These are phyloP conservation scores for Scutellaria minor DNA, from an alignment of 257 asterid species.

Conservation along the genomic window DNA sequence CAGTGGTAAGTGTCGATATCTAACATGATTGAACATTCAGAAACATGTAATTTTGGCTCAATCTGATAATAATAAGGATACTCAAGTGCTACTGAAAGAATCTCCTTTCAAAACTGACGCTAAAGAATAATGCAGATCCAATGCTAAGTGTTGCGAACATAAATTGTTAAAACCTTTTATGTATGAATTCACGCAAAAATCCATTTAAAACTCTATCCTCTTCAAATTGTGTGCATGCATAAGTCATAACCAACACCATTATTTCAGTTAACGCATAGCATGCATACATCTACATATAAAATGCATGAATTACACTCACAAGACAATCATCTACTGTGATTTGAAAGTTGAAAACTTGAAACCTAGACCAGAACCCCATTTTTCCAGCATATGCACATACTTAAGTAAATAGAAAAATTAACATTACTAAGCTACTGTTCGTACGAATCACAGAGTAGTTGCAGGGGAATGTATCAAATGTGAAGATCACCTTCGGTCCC, in stretches of 20 bases:
- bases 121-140: too few species aligned
- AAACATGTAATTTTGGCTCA: too few species aligned
- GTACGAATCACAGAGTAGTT: neutral
- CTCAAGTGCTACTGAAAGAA: too few species aligned
- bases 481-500: slow-evolving; percentile 33
- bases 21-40: too few species aligned
- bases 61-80: too few species aligned
- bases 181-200: neutral
- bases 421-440: neutral
- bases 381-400: neutral
- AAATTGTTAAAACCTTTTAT: neutral
- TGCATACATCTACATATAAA: neutral
- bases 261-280: neutral
- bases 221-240: neutral
- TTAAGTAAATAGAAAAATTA: neutral
- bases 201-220: slow-evolving; percentile 19
- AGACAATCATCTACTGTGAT: neutral
- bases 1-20: neutral
- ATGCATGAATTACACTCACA: slow-evolving; percentile 4
- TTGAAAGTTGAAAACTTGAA: neutral
- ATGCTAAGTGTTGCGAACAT: neutral
- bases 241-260: slow-evolving; percentile 17
- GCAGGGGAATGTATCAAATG: neutral
- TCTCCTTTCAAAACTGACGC: too few species aligned
- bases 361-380: slow-evolving; percentile 17